A percentile compares a stretch with the other conserved stretches of the same genome.
Evolutionary conservation across 495 filamentous ascomycete species (phyloP).

Genomic region (Penicillium longicatenatum): DNA sequence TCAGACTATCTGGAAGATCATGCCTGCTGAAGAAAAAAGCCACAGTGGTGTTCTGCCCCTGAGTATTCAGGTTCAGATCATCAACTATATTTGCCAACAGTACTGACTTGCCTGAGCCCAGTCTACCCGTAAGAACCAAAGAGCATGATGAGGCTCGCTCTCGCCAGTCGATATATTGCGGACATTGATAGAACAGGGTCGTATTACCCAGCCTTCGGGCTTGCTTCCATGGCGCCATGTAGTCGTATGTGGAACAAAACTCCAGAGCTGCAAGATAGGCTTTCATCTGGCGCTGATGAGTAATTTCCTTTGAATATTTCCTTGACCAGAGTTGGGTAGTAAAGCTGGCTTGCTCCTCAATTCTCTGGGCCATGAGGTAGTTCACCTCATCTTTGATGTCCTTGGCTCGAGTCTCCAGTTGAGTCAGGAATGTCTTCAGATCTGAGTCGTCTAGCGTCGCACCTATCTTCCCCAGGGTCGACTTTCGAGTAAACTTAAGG

Average conservation of each 20-base stretch:
- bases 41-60: slow-evolving; percentile 14
- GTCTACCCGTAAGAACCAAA: slow-evolving; percentile 40
- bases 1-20: slow-evolving; percentile 40
- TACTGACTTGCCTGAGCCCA: slow-evolving; percentile 46
- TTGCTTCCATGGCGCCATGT: slow-evolving; percentile 45
- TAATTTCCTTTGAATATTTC: background rate
- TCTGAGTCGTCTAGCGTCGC: slow-evolving; percentile 13
- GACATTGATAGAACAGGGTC: slow-evolving; percentile 23
- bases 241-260: slow-evolving; percentile 42
- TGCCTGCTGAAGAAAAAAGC: slow-evolving; percentile 49
- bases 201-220: slow-evolving; percentile 41
- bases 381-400: slow-evolving; percentile 40
- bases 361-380: slow-evolving; percentile 19
- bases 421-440: slow-evolving; percentile 31
- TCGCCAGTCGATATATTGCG: slow-evolving; percentile 41
- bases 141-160: background rate
- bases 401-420: slow-evolving; percentile 38
- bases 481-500: slow-evolving; percentile 37
- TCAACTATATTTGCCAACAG: slow-evolving; percentile 46
- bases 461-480: slow-evolving; percentile 32
- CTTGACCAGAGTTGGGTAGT: background rate
- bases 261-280: slow-evolving; percentile 31
- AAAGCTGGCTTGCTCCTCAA: slow-evolving; percentile 34
- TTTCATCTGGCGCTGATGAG: background rate
- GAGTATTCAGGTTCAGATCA: slow-evolving; percentile 35